Percentiles rank a stretch among this genome's conserved stretches.
Evolutionary conservation across 2,329 filamentous ascomycete genomes (phyloP).

Genomic region (Chrysosphaeria jannelii): DNA sequence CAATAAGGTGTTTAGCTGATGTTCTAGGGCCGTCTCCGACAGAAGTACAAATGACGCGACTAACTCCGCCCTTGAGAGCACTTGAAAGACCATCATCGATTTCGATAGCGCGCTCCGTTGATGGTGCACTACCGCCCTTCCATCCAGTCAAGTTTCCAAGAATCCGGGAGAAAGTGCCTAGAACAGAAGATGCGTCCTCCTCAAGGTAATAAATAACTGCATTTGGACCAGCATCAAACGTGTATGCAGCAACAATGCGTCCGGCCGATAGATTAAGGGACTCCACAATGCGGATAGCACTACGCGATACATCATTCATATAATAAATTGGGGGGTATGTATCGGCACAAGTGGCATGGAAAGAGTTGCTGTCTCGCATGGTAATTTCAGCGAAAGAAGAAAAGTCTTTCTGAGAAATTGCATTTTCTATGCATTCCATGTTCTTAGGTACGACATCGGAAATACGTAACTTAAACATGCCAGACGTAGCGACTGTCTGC

Average conservation of each 20-base stretch:
- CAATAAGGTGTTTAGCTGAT: slow-evolving; percentile 48
- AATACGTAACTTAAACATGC: slow-evolving; percentile 56
- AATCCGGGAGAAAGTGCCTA: slow-evolving; percentile 46
- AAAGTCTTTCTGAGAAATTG: slow-evolving; percentile 33
- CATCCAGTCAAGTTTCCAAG: slow-evolving; percentile 38
- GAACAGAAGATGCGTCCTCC: slow-evolving; percentile 39
- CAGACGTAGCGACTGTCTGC: slow-evolving; percentile 71
- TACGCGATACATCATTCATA: slow-evolving; percentile 76
- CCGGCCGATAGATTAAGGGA: slow-evolving; percentile 58
- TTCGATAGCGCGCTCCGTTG: slow-evolving; percentile 18
- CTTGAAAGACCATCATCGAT: slow-evolving; percentile 34
- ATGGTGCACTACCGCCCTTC: slow-evolving; percentile 23
- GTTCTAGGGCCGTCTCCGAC: slow-evolving; percentile 72
- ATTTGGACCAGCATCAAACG: slow-evolving; percentile 91
- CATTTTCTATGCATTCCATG: slow-evolving; percentile 7
- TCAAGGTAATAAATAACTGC: slow-evolving; percentile 88
- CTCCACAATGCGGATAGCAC: slow-evolving; percentile 70
- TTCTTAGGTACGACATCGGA: slow-evolving; percentile 28
- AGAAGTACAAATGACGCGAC: slow-evolving; percentile 65
- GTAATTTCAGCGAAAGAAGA: slow-evolving; percentile 64
- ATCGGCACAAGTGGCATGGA: slow-evolving; percentile 84
- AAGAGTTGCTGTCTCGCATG: slow-evolving; percentile 90
- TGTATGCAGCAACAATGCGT: slow-evolving; percentile 67
- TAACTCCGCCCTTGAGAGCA: slow-evolving; percentile 48
- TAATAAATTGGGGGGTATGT: slow-evolving; percentile 97